Conservation (phyloP, 2,329 filamentous ascomycete species). For the Exutisphaerella laricina region DNA sequence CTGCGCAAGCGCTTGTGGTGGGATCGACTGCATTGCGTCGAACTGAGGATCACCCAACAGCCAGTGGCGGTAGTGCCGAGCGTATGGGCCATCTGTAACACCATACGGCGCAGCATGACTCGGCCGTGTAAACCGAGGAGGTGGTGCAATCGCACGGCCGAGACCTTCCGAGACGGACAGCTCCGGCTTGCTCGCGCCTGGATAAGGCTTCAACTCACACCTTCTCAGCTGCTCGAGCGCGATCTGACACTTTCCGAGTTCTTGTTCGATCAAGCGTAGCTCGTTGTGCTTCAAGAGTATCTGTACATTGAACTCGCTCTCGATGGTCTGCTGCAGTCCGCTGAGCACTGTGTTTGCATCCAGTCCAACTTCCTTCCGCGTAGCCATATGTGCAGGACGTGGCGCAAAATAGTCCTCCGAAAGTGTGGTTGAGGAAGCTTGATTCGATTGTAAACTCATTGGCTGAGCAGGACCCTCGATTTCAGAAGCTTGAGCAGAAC, state of each 20-base stretch:
- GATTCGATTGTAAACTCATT: background rate
- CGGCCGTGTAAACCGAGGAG: constrained; percentile 60
- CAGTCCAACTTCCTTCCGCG: constrained; percentile 5
- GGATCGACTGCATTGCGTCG: constrained; percentile 57
- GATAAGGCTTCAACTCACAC: constrained; percentile 87
- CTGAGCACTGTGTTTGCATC: constrained; percentile 32
- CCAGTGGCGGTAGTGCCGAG: constrained; percentile 93
- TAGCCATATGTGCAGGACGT: constrained; percentile 11
- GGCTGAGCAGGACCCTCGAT: background rate
- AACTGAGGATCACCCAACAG: constrained; percentile 83
- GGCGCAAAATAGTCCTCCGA: constrained; percentile 6
- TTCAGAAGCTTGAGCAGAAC: background rate
- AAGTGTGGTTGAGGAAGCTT: background rate
- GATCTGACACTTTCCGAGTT: constrained; percentile 90
- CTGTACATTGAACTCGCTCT: constrained; percentile 83
- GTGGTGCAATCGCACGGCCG: constrained; percentile 62
- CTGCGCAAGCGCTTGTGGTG: constrained; percentile 23
- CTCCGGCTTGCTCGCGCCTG: constrained; percentile 62
- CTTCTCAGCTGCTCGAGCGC: constrained; percentile 89
- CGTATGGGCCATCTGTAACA: constrained; percentile 85
- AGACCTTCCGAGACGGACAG: constrained; percentile 66
- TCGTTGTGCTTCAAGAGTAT: constrained; percentile 93
- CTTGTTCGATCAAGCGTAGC: constrained; percentile 87
- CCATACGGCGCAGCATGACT: constrained; percentile 83
- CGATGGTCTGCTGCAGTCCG: constrained; percentile 64